Evolutionary conservation across 1,284 basidiomycete genomes (phyloP), one percentile per base, ranked within the genome.

Genomic region (Termitomyces sp.): DNA sequence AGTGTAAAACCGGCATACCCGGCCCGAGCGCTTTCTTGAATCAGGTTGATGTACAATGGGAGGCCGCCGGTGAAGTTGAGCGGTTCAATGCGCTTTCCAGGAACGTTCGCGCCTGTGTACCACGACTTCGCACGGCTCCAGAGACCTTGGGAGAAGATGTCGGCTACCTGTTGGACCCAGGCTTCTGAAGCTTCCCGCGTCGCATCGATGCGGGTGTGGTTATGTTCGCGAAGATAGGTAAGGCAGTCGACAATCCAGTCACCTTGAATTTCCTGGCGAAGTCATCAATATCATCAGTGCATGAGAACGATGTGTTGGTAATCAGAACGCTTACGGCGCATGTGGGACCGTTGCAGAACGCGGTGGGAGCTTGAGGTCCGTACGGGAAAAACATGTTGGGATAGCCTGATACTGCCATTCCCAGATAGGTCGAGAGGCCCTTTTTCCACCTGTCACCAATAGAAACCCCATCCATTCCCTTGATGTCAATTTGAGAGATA

Each of bases 331-430:
- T 34, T 47, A 67, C 65, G 6, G 55, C 52, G 21, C 63, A 65
- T 7, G 60, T 63, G 2, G 63, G 65, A 0, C 64, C 65, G 38
- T 67, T 67, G 47, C 59, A 63, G 19, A 65, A 64, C 0, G 65
- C 61, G 3, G 64, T 64, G 10, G 64, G 64, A 10, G 57, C 64
- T 13, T 67, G 65, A 17, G 64, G 64, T 3, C 64, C 65, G 36
- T 65, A 67, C 4, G 58, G 45, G 53, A 65, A 63, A 56, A 67
- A 65, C 64, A 67, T 64, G 49, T 67, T 67, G 3, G 64, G 65
- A 49, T 53, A 66, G 5, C 53, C 57, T 9, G 58, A 50, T 2
- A 42, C 54, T 13, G 55, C 56, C 53, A 67, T 44, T 12, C 65
- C 65, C 9, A 67, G 55, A 41, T 65, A 64, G 0, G 64, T 64